Conservation (phyloP, 305 asterid species). For the Fraxinus sp. region DNA sequence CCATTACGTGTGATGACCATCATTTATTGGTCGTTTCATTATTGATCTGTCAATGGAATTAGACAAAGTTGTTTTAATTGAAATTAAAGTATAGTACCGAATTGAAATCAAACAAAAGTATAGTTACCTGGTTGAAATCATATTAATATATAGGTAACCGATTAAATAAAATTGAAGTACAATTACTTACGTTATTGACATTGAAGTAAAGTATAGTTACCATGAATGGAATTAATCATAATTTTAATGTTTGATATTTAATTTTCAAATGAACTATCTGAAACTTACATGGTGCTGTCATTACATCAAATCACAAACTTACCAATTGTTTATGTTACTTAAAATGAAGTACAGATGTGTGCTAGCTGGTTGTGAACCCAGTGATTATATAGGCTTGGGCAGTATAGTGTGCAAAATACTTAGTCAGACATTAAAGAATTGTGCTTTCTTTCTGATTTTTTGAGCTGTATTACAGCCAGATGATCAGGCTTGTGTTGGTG, state of each 20-base stretch:
- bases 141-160: neutral
- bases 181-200: neutral
- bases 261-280: neutral
- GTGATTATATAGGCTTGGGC: neutral
- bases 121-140: neutral
- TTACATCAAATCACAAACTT: neutral
- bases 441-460: neutral
- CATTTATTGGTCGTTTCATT: neutral
- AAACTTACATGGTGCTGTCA: neutral
- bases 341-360: neutral
- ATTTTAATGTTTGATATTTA: neutral
- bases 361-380: neutral
- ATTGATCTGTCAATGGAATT: neutral
- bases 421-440: neutral
- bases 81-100: neutral
- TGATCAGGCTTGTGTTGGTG: conserved; percentile 77
- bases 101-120: neutral
- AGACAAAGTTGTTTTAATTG: neutral
- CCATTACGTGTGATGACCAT: neutral
- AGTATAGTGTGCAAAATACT: neutral
- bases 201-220: neutral
- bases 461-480: conserved; percentile 54
- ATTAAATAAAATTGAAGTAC: neutral
- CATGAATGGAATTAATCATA: neutral
- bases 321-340: neutral